These are phyloP conservation scores for Hirsutella minnesotensis DNA, from an alignment of 2,329 filamentous ascomycete genomes.

Conservation along the genomic window DNA sequence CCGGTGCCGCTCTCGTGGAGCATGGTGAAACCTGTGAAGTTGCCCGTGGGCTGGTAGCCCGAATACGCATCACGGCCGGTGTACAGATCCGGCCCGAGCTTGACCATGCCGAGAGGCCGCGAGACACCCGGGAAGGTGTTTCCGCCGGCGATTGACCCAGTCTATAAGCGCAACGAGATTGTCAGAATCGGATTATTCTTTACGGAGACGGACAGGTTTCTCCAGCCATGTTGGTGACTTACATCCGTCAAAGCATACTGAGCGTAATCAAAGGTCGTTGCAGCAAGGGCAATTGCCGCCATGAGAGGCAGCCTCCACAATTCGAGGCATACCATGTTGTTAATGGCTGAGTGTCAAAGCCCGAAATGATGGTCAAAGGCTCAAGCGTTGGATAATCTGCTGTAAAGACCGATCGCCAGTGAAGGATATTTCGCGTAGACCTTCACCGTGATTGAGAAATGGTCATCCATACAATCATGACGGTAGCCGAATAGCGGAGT, in stretches of 20 bases:
- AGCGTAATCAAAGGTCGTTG: conserved; percentile 12
- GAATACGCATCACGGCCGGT: conserved; percentile 39
- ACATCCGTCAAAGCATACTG: conserved; percentile 23
- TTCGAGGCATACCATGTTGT: too few relatives aligned
- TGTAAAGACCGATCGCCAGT: too few relatives aligned
- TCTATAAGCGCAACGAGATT: conserved; percentile 16
- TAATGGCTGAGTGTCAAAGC: too few relatives aligned
- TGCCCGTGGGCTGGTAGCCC: conserved; percentile 36
- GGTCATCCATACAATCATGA: too few relatives aligned
- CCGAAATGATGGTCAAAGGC: too few relatives aligned
- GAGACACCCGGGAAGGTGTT: conserved; percentile 40
- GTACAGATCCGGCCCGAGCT: conserved; percentile 37
- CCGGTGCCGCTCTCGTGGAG: conserved; percentile 58
- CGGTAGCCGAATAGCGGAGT: too few relatives aligned
- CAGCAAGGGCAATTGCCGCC: neutral
- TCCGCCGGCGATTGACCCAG: conserved; percentile 30
- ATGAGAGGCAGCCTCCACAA: neutral
- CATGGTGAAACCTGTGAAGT: conserved; percentile 49
- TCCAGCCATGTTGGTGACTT: conserved; percentile 7
- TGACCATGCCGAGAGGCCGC: conserved; percentile 34
- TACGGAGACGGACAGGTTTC: neutral
- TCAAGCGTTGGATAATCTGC: too few relatives aligned
- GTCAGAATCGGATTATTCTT: neutral
- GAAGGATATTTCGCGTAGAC: too few relatives aligned
- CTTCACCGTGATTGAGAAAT: too few relatives aligned